Base-by-base conservation (phyloP, 31 red algal species). In the Pterothamnion heteromorphum region DNA sequence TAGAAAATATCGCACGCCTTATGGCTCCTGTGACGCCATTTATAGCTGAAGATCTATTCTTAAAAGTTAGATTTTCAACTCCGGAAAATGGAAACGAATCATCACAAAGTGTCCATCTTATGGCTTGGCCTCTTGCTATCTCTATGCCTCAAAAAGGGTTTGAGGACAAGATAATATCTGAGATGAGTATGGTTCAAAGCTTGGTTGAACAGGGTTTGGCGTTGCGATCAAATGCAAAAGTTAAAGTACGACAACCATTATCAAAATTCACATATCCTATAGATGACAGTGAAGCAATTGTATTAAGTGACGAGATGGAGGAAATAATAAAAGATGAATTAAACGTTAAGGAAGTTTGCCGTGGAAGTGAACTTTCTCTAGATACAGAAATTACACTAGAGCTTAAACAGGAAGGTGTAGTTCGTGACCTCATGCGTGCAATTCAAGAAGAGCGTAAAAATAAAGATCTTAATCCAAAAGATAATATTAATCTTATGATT, bases 241-340 rank as follows among this genome's bases (percentile, higher is more conserved):
- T 76, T 32, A 76, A 76, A 76, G 72, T 76, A 32, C 72, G 72
- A 76, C 72, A 76, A 32, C 72, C 72, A 76, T 76, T 76, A 76
- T 26, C 72, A 30, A 30, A 26, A 32, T 76, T 76, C 26, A 30
- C 72, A 32, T 26, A 30, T 30, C 72, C 23, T 26, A 76, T 26
- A 76, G 26, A 76, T 30, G 72, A 76, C 23, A 32, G 30, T 30
- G 26, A 30, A 76, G 30, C 72, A 26, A 32, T 30, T 30, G 30
- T 30, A 26, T 30, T 76, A 76, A 30, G 26, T 76, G 72, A 32
- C 23, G 72, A 76, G 30, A 30, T 76, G 30, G 23, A 30, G 30
- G 72, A 76, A 30, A 76, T 76, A 30, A 32, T 76, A 76, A 76
- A 76, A 76, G 72, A 76, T 32, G 72, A 76, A 32, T 76, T 76